Base-by-base conservation (phyloP, 208 protist genomes). In the Acanthamoeba sp. region DNA sequence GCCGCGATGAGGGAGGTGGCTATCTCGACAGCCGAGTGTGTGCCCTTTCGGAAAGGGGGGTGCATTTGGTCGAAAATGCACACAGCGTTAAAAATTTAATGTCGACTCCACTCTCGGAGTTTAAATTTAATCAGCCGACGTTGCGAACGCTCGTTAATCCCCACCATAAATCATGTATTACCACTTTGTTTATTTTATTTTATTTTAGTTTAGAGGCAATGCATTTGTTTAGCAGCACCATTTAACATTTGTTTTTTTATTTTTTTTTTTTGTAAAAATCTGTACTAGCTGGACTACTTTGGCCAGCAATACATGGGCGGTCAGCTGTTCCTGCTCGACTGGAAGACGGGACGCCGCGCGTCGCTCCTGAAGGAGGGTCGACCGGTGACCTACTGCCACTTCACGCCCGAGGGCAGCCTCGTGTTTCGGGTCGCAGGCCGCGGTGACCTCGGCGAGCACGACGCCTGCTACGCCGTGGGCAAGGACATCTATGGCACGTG, bases 301-400 rank as follows among this genome's bases (percentile, higher is more conserved):
- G 71, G 71, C 1, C 71, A 80, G 71, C 71, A 80, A 24, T 80
- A 80, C 71, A 80, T 80, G 71, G 71, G 71, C 29, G 71, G 71
- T 24, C 71, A 80, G 38, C 71, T 80, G 71, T 80, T 80, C 29
- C 71, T 80, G 18, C 71, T 80, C 9, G 29, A 80, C 29, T 80
- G 71, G 71, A 80, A 80, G 36, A 80, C 71, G 22, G 71, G 71
- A 12, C 29, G 14, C 10, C 71, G 71, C 36, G 71, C 71, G 7
- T 7, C 71, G 0, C 71, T 80, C 18, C 71, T 80, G n/a, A 38
- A 80, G 29, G 34, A 80, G 22, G 36, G 36, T 32, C 9, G 71
- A 36, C 71, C 71, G 10, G 71, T 80, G 24, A 80, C 71, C n/a
- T 80, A 80, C 71, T 80, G 71, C 71, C 71, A 80, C 71, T 80